These are phyloP conservation scores for Quercus dentata DNA, from an alignment of 306 rosid genomes.

Conservation along the genomic window DNA sequence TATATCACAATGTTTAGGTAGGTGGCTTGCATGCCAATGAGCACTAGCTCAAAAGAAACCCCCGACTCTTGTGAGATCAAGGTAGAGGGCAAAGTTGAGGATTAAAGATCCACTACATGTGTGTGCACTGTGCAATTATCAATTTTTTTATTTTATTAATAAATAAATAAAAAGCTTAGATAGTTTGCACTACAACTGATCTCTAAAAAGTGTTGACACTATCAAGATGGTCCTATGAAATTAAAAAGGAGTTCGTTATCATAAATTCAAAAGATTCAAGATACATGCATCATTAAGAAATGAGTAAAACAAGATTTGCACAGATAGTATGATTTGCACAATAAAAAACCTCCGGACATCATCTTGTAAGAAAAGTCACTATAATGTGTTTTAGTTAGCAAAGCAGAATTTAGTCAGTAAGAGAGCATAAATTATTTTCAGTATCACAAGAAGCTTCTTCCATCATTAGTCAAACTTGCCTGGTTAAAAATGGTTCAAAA, in stretches of 20 bases:
- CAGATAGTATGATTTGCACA: neutral
- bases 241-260: neutral
- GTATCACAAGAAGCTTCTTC: neutral
- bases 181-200: too few relatives aligned
- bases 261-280: neutral
- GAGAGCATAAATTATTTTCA: neutral
- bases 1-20: too few relatives aligned
- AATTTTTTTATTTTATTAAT: too few relatives aligned
- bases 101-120: too few relatives aligned
- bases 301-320: neutral
- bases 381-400: too few relatives aligned
- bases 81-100: too few relatives aligned
- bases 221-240: neutral
- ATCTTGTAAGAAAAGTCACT: neutral
- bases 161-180: too few relatives aligned
- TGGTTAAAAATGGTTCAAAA: neutral
- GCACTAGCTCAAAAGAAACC: too few relatives aligned
- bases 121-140: too few relatives aligned
- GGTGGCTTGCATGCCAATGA: too few relatives aligned
- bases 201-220: neutral
- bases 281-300: neutral
- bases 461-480: neutral
- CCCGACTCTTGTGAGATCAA: too few relatives aligned
- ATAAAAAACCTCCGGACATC: neutral
- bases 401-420: neutral